These are phyloP conservation scores for Vaccinium macrocarpon DNA, from an alignment of 148 eudicot species.

Conservation along the genomic window DNA sequence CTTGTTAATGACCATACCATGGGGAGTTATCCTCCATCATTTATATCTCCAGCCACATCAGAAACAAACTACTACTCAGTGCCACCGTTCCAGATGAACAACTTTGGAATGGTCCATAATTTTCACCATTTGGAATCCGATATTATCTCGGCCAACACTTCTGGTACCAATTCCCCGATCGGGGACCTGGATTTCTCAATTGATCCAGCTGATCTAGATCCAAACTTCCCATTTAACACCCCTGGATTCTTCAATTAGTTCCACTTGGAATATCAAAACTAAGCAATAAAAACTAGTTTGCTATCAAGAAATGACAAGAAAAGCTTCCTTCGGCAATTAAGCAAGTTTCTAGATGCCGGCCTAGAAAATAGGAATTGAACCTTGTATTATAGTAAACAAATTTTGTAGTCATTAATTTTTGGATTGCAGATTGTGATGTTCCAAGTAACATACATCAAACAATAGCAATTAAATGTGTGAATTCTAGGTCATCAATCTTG, in stretches of 20 bases:
- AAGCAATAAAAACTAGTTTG: slow-evolving; percentile 6
- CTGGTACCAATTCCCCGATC: slow-evolving; percentile 71
- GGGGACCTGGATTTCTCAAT: slow-evolving; percentile 51
- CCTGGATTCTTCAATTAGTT: slow-evolving; percentile 38
- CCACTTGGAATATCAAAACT: background rate
- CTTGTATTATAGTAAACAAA: slow-evolving; percentile 1
- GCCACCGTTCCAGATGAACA: slow-evolving; percentile 42
- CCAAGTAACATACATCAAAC: background rate
- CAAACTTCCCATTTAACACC: slow-evolving; percentile 48
- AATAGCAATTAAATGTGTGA: slow-evolving; percentile 1
- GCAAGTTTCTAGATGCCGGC: slow-evolving; percentile 1
- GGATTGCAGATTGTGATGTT: slow-evolving; percentile 4
- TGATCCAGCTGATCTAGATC: slow-evolving; percentile 42
- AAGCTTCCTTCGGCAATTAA: background rate
- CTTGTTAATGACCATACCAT: slow-evolving; percentile 28
- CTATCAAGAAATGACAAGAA: background rate
- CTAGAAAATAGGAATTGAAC: slow-evolving; percentile 1
- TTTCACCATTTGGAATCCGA: slow-evolving; percentile 53
- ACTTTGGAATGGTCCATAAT: slow-evolving; percentile 31
- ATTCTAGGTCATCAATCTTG: background rate
- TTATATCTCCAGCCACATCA: slow-evolving; percentile 57
- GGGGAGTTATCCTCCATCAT: slow-evolving; percentile 35
- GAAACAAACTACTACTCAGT: slow-evolving; percentile 55
- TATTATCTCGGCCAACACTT: slow-evolving; percentile 57
- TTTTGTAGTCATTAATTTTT: background rate